Base-by-base conservation (phyloP, 768 basidiomycete species). In the Scleroderma citrinum region DNA sequence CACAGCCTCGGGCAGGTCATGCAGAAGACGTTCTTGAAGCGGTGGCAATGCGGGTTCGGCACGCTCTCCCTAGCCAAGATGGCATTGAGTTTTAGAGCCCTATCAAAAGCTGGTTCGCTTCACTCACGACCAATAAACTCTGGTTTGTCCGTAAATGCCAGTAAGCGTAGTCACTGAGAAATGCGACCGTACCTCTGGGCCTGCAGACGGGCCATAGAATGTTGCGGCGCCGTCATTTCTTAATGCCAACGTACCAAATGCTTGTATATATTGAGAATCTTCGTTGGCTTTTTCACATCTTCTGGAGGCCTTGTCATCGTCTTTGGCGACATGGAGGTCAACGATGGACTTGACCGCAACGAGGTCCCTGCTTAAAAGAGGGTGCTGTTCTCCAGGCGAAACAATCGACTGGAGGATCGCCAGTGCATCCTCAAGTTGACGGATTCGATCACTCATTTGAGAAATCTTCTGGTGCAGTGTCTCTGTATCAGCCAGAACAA, bases 401-500 rank as follows among this genome's bases (percentile, higher is more conserved):
- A 59, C 38, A 0, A 73, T 71, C 3, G 75, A 68, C 31, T 87
- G 81, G 8, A 80, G 59, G 46, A 79, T 71, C 5, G 71, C 68
- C 5, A 87, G 71, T 6, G 84, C 85, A 55, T 85, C 82, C 63
- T 87, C 85, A 24, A 87, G 77, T 48, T 77, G 80, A 23, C 83
- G 78, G 43, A 87, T 85, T 20, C 85, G 79, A 60, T 83, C 78
- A 48, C 78, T 80, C 82, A 87, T 85, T 34, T 70, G 68, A 0
- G 77, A 68, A 40, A 87, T 85, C 62, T 84, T 86, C 37, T 76
- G 68, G 59, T 87, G 85, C 40, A 86, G 67, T 48, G 78, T 78
- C 50, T 85, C 84, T 1, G 83, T 85, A 49, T 83, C 83, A 3
- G 83, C 83, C 19, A 86, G 74, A 23, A 86, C 85, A 55, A 85